Conservation (phyloP, 148 eudicot genomes). For the Silene conica region DNA sequence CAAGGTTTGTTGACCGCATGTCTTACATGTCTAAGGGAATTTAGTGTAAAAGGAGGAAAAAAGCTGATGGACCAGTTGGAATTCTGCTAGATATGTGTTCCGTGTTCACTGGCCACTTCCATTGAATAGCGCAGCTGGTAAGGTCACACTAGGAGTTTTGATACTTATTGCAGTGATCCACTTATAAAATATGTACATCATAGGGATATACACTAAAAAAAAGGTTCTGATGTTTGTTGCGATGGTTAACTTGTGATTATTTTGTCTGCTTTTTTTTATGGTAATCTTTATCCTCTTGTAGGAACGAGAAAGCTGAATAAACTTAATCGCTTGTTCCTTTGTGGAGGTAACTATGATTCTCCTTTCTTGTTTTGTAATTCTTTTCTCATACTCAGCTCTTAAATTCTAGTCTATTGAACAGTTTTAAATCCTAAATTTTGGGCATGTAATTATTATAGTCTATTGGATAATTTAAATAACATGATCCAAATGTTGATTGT, state of each 20-base stretch:
- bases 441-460: too few relatives aligned
- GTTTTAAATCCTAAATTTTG: not conserved
- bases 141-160: too few relatives aligned
- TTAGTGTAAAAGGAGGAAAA: too few relatives aligned
- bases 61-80: too few relatives aligned
- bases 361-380: not conserved
- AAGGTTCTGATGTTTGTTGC: not conserved
- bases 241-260: not conserved
- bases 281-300: conserved; percentile 28
- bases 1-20: too few relatives aligned
- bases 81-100: too few relatives aligned
- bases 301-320: conserved; percentile 40
- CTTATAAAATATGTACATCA: not conserved
- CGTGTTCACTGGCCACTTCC: too few relatives aligned
- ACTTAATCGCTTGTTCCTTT: conserved; percentile 32
- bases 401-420: not conserved
- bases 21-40: too few relatives aligned
- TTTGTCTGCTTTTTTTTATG: not conserved
- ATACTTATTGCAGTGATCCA: not conserved
- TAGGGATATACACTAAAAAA: not conserved
- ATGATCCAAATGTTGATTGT: not conserved
- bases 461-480: not conserved
- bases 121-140: too few relatives aligned
- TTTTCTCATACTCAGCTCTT: not conserved
- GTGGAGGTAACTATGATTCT: conserved; percentile 41